phyloP scores from a whole-genome alignment of 2,329 filamentous ascomycete species.

The Hymenoscyphus albidus region DNA sequence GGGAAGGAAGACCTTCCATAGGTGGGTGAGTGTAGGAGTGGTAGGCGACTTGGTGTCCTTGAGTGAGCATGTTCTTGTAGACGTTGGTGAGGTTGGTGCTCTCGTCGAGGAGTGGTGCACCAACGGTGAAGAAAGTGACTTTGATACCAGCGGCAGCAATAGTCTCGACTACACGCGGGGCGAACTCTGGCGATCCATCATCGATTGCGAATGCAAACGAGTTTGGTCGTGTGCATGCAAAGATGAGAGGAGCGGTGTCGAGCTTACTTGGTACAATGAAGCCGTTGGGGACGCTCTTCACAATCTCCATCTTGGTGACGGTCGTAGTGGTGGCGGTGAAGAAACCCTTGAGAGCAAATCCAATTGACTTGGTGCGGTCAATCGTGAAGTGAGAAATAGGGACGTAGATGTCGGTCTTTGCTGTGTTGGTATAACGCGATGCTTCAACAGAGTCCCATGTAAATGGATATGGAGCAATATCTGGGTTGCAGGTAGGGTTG shows the following conservation, averaged over 20 bases:
- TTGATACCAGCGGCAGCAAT: conserved; percentile 58
- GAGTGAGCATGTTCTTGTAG: conserved; percentile 58
- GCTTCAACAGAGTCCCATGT: conserved; percentile 67
- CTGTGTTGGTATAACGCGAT: conserved; percentile 50
- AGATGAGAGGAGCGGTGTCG: conserved; percentile 56
- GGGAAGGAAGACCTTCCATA: conserved; percentile 53
- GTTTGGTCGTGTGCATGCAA: conserved; percentile 63
- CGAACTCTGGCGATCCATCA: conserved; percentile 58
- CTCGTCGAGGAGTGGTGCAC: conserved; percentile 54
- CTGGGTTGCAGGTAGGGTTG: conserved; percentile 55
- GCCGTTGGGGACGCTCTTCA: conserved; percentile 48
- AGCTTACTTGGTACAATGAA: conserved; percentile 56
- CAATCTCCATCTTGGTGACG: conserved; percentile 58
- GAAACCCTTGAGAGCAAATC: conserved; percentile 62
- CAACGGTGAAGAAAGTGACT: conserved; percentile 70
- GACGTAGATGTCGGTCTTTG: conserved; percentile 56
- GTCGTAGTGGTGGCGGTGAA: conserved; percentile 49
- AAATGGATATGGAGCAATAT: conserved; percentile 57
- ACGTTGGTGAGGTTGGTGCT: conserved; percentile 59
- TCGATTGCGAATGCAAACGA: conserved; percentile 71
- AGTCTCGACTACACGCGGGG: conserved; percentile 57
- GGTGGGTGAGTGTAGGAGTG: conserved; percentile 69
- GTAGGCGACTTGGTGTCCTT: conserved; percentile 65
- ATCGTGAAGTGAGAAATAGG: conserved; percentile 64
- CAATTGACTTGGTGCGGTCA: conserved; percentile 51